Percentiles rank a stretch among this genome's conserved stretches.
Conservation (phyloP, 176 grass and related monocot species). For the Zea mays region DNA sequence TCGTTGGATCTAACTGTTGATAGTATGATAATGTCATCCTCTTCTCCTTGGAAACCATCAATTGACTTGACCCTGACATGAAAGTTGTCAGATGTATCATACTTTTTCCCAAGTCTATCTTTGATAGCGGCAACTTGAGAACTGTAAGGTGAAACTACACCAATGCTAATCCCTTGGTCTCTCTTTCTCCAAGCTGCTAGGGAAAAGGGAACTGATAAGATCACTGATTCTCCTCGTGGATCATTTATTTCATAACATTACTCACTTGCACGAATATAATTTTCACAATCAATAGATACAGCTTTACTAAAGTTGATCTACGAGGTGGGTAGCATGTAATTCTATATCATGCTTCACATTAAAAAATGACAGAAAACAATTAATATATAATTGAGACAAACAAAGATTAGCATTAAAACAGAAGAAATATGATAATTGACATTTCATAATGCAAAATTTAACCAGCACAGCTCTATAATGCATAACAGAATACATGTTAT, state of each 20-base stretch:
- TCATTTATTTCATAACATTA: background rate
- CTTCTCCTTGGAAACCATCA: constrained; percentile 84
- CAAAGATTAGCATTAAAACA: background rate
- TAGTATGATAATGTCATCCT: constrained; percentile 82
- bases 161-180: constrained; percentile 47
- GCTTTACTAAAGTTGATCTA: background rate
- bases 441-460: background rate
- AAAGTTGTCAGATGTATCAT: constrained; percentile 46
- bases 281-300: background rate
- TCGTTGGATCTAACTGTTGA: constrained; percentile 70
- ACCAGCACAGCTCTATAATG: too few species aligned
- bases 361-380: background rate
- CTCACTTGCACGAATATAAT: background rate
- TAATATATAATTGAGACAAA: background rate
- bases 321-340: background rate
- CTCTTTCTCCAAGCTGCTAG: constrained; percentile 51
- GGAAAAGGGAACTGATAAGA: background rate
- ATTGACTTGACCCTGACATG: constrained; percentile 65
- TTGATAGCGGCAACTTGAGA: constrained; percentile 63
- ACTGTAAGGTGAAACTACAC: constrained; percentile 72
- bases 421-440: background rate
- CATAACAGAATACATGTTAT: background rate
- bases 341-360: background rate
- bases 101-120: constrained; percentile 53
- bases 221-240: background rate